phyloP scores from a whole-genome alignment of 2,329 filamentous ascomycete species.

The Penicillium fuscoglaucum region DNA sequence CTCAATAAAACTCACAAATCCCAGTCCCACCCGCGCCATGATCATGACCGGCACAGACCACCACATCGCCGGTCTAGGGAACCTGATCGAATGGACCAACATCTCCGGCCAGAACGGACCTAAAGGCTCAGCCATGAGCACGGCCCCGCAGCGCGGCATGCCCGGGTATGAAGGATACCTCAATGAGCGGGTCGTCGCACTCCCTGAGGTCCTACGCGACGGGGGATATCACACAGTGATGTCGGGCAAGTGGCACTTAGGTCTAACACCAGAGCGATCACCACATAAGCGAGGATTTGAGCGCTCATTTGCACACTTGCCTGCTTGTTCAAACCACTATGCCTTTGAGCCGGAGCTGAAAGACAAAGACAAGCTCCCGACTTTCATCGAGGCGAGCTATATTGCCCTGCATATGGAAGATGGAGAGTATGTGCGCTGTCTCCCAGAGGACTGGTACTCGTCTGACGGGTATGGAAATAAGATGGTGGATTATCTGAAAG shows the following conservation, averaged over 20 bases:
- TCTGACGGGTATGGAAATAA: constrained; percentile 55
- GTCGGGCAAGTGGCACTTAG: constrained; percentile 65
- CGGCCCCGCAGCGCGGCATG: constrained; percentile 57
- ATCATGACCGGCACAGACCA: constrained; percentile 66
- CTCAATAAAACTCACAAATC: neutral
- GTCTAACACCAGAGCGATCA: constrained; percentile 57
- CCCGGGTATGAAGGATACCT: constrained; percentile 66
- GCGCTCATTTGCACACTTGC: constrained; percentile 59
- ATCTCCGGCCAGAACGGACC: constrained; percentile 55
- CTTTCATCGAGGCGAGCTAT: constrained; percentile 44
- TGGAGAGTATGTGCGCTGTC: constrained; percentile 45
- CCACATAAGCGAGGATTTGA: constrained; percentile 61
- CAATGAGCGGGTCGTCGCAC: constrained; percentile 59
- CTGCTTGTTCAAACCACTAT: constrained; percentile 61
- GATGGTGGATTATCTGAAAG: constrained; percentile 53
- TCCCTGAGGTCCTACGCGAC: constrained; percentile 60
- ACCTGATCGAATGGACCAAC: constrained; percentile 60
- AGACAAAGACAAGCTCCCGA: constrained; percentile 44
- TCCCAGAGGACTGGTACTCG: constrained; percentile 56
- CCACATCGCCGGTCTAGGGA: constrained; percentile 56
- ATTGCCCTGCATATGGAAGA: constrained; percentile 50
- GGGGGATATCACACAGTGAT: constrained; percentile 62
- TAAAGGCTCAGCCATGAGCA: constrained; percentile 52
- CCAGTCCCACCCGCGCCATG: constrained; percentile 61
- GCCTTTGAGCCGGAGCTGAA: constrained; percentile 52